These are phyloP conservation scores for Trametes cingulata DNA, from an alignment of 768 basidiomycete species.

Conservation along the genomic window DNA sequence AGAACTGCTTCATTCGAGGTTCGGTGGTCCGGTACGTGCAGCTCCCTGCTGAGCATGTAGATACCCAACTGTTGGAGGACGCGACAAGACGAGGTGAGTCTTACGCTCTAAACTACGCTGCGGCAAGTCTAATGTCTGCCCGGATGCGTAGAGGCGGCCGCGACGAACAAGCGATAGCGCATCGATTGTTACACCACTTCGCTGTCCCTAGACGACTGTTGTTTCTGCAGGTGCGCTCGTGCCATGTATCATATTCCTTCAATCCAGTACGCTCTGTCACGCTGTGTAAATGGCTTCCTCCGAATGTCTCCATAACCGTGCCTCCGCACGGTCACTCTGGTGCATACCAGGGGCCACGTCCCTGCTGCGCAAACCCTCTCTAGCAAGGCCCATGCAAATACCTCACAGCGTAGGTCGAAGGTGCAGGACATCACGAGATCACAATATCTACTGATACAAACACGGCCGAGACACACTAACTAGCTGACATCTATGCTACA, in stretches of 20 bases:
- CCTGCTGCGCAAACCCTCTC: too few species aligned
- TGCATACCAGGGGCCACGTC: too few species aligned
- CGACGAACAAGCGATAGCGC: slow-evolving; percentile 9
- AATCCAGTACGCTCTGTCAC: neutral
- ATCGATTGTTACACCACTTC: neutral
- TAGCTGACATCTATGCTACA: too few species aligned
- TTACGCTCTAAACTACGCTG: too few species aligned
- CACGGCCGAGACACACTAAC: too few species aligned
- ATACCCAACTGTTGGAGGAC: slow-evolving; percentile 94
- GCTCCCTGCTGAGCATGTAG: slow-evolving; percentile 88
- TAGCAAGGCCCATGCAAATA: too few species aligned
- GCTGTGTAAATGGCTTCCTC: too few species aligned
- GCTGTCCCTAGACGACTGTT: neutral
- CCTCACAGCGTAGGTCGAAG: too few species aligned
- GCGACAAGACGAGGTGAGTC: slow-evolving; percentile 88
- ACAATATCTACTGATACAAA: too few species aligned
- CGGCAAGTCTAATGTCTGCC: neutral
- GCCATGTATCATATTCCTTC: neutral
- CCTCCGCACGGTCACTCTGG: too few species aligned
- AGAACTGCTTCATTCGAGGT: slow-evolving; percentile 98
- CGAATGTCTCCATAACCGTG: too few species aligned
- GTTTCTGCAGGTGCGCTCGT: slow-evolving; percentile 4
- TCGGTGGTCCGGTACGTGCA: slow-evolving; percentile 98
- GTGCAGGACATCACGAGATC: too few species aligned
- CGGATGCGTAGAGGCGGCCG: slow-evolving; percentile 4